Percentiles rank a stretch among this genome's conserved stretches.
Conservation (phyloP, 306 rosid species). For the Clitoria ternatea region DNA sequence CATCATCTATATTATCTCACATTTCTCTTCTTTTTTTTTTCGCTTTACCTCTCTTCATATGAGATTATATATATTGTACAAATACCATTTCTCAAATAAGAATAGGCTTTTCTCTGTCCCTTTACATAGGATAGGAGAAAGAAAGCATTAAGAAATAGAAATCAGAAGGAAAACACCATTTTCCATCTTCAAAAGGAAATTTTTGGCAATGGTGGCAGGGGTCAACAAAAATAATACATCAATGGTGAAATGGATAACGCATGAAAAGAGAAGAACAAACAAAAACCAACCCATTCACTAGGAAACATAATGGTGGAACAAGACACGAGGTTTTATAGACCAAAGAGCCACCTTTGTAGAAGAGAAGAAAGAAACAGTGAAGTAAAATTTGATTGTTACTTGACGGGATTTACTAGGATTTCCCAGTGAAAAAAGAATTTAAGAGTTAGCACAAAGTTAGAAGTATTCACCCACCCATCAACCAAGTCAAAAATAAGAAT, state of each 20-base stretch:
- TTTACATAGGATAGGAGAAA: neutral
- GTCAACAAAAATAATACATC: neutral
- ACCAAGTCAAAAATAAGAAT: neutral
- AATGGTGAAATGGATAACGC: neutral
- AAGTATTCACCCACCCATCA: neutral
- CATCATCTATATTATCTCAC: too few species aligned
- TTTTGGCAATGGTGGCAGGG: neutral
- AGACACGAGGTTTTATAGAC: neutral
- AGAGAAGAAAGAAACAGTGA: neutral
- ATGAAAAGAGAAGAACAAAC: neutral
- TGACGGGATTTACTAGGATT: neutral
- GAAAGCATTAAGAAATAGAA: neutral
- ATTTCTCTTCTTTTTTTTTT: too few species aligned
- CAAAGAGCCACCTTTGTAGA: neutral
- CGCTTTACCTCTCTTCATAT: too few species aligned
- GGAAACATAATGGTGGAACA: neutral
- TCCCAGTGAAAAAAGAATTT: neutral
- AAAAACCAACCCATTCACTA: neutral
- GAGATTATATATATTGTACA: too few species aligned
- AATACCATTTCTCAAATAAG: too few species aligned
- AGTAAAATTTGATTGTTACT: neutral
- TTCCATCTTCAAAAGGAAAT: neutral
- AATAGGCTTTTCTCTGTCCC: neutral
- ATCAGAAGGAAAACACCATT: neutral
- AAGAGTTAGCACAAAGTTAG: neutral